Evolutionary conservation across 2,329 filamentous ascomycete genomes (phyloP).

Genomic region (Leptographium galeiforme): DNA sequence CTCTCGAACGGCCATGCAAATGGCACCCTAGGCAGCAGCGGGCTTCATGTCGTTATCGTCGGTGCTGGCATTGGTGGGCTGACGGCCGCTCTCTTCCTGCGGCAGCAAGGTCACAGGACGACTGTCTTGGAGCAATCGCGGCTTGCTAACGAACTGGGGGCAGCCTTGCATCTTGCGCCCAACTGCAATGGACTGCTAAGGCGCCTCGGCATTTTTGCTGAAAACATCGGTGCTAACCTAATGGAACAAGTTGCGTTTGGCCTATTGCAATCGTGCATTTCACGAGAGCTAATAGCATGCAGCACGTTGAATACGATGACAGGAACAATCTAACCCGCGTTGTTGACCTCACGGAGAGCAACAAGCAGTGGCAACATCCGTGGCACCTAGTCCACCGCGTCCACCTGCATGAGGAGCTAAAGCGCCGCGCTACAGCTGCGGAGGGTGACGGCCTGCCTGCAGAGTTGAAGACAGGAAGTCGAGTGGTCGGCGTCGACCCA

Average conservation of each 20-base stretch:
- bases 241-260: slow-evolving; percentile 9
- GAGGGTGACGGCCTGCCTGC: slow-evolving; percentile 21
- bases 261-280: too few relatives aligned
- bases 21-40: neutral
- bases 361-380: slow-evolving; percentile 33
- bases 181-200: slow-evolving; percentile 46
- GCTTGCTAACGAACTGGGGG: slow-evolving; percentile 39
- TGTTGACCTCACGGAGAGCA: slow-evolving; percentile 20
- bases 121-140: slow-evolving; percentile 36
- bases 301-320: slow-evolving; percentile 1
- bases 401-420: slow-evolving; percentile 37
- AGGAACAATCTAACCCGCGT: slow-evolving; percentile 7
- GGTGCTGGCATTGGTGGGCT: slow-evolving; percentile 36
- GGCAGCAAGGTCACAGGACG: slow-evolving; percentile 37
- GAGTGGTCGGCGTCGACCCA: slow-evolving; percentile 28
- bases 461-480: slow-evolving; percentile 24
- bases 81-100: slow-evolving; percentile 36
- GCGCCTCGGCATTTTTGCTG: slow-evolving; percentile 23
- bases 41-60: slow-evolving; percentile 4
- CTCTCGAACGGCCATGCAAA: neutral
- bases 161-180: slow-evolving; percentile 41
- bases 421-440: slow-evolving; percentile 25
- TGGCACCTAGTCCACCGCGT: slow-evolving; percentile 41
- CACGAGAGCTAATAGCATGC: neutral
- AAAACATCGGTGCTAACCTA: slow-evolving; percentile 21